phyloP scores from a whole-genome alignment of 495 filamentous ascomycete species.

The Zalerion maritima region DNA sequence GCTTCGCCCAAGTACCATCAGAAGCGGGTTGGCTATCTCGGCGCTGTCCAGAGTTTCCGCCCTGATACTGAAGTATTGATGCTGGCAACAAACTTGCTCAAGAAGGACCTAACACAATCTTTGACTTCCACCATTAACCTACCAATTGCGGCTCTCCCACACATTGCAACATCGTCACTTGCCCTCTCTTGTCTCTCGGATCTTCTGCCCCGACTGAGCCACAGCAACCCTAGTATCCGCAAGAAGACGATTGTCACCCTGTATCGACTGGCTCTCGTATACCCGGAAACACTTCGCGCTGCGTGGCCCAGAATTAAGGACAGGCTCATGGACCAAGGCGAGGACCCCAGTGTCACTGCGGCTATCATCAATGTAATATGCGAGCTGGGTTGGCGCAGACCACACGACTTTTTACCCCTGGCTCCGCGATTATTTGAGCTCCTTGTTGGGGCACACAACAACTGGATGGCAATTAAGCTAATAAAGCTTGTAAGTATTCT shows the following conservation, averaged over 20 bases:
- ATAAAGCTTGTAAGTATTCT: constrained; percentile 68
- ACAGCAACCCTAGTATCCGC: constrained; percentile 66
- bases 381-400: constrained; percentile 86
- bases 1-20: constrained; percentile 85
- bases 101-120: constrained; percentile 83
- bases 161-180: constrained; percentile 80
- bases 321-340: constrained; percentile 72
- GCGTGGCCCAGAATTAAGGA: constrained; percentile 97
- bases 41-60: constrained; percentile 88
- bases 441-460: constrained; percentile 83
- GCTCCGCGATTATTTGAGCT: constrained; percentile 86
- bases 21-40: constrained; percentile 92
- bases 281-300: constrained; percentile 79
- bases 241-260: constrained; percentile 94
- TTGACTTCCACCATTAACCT: constrained; percentile 62
- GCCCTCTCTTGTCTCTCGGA: constrained; percentile 79
- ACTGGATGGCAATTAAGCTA: constrained; percentile 99
- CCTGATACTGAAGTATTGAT: constrained; percentile 93
- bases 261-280: constrained; percentile 82
- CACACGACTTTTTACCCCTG: constrained; percentile 82
- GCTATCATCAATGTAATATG: constrained; percentile 95
- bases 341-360: constrained; percentile 86
- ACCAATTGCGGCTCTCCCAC: constrained; percentile 74
- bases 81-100: constrained; percentile 91
- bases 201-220: constrained; percentile 68